A percentile compares a stretch with the other conserved stretches of the same genome.
Conservation (phyloP, 768 basidiomycete species). For the Lentinula raphanica region DNA sequence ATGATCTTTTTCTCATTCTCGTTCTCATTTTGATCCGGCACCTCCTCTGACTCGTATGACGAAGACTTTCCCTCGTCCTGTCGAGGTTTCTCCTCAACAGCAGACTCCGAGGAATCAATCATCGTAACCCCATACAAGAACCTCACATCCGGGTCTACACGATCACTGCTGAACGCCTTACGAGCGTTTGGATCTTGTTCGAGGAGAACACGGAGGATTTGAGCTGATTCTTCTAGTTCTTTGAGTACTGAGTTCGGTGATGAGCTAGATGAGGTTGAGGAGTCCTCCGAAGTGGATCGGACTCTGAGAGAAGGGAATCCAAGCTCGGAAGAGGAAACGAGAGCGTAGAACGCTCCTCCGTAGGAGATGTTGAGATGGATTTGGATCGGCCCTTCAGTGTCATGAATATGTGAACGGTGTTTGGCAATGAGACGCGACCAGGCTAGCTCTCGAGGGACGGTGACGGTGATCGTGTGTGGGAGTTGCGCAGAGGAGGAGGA, state of each 20-base stretch:
- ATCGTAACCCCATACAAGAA: conserved; percentile 35
- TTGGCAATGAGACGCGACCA: conserved; percentile 15
- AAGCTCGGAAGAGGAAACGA: conserved; percentile 28
- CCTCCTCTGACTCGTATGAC: background rate
- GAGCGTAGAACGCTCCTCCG: conserved; percentile 36
- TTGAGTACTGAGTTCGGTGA: no score
- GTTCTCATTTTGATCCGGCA: no score
- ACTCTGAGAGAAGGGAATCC: conserved; percentile 27
- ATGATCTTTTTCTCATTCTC: conserved; percentile 9
- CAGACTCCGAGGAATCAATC: no score
- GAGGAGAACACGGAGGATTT: conserved; percentile 21
- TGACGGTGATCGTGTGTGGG: conserved; percentile 20
- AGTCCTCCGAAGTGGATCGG: background rate
- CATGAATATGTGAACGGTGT: no score
- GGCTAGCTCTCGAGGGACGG: conserved; percentile 20
- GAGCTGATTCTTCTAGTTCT: conserved; percentile 26
- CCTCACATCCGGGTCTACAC: conserved; percentile 25
- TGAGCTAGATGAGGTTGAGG: no score
- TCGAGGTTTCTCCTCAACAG: no score
- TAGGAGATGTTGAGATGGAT: conserved; percentile 30
- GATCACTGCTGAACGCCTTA: conserved; percentile 25
- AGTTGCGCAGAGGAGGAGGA: no score
- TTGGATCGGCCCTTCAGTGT: background rate
- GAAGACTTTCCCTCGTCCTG: no score
- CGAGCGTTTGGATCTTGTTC: conserved; percentile 8